phyloP scores from a whole-genome alignment of 1,284 basidiomycete species.

The Tausonia pullulans region DNA sequence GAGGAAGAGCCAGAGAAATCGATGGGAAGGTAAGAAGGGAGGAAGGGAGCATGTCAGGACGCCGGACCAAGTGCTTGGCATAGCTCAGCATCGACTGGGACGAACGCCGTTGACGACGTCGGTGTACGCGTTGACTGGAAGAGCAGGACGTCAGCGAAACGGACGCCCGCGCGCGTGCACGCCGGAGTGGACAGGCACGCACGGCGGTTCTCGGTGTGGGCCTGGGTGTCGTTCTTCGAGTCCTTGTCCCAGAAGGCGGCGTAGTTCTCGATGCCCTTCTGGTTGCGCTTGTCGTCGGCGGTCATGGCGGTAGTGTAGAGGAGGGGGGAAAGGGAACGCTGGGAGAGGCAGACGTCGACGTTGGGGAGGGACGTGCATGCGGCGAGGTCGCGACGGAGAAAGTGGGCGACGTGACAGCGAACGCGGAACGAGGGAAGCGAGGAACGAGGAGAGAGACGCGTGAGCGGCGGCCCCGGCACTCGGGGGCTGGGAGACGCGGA shows the following conservation, averaged over 20 bases:
- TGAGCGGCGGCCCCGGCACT: too few species aligned
- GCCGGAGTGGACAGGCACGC: too few species aligned
- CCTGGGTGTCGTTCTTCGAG: slow-evolving; percentile 54
- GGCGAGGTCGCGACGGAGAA: neutral
- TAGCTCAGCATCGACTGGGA: neutral
- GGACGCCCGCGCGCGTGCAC: too few species aligned
- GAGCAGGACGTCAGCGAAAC: too few species aligned
- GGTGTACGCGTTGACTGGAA: slow-evolving; percentile 59
- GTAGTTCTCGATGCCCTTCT: slow-evolving; percentile 74
- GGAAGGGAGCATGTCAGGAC: neutral
- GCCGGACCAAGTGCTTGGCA: neutral
- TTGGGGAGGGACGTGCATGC: too few species aligned
- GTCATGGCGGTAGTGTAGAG: neutral
- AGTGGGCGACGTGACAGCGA: neutral
- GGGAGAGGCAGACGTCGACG: neutral
- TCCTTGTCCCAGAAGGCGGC: slow-evolving; percentile 91
- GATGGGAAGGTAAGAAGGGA: neutral
- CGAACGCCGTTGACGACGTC: slow-evolving; percentile 81
- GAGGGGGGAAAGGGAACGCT: neutral
- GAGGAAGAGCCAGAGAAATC: neutral
- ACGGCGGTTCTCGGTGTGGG: slow-evolving; percentile 58
- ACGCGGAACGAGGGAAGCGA: neutral
- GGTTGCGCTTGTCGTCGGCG: neutral
- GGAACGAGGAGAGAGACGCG: too few species aligned
- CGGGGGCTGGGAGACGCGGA: too few species aligned